Conservation (phyloP, 2,329 filamentous ascomycete species). For the Colletotrichum cuscutae region DNA sequence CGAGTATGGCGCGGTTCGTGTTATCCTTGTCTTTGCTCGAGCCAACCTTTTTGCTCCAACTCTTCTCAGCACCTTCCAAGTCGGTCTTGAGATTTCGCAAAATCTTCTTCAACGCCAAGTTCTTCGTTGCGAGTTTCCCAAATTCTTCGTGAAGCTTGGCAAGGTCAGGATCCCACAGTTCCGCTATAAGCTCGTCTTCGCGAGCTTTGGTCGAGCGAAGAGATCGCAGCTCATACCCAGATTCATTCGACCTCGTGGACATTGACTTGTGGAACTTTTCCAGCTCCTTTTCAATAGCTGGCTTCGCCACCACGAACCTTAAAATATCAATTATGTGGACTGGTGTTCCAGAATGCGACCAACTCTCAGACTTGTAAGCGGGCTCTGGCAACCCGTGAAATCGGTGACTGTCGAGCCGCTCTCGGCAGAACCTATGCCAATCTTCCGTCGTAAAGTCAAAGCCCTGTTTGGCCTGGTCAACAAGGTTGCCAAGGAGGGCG, state of each 20-base stretch:
- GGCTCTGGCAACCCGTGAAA: constrained; percentile 44
- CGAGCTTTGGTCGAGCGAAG: background rate
- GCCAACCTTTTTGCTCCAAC: constrained; percentile 44
- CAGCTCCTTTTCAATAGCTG: constrained; percentile 51
- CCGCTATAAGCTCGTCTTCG: constrained; percentile 2
- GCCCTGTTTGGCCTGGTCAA: constrained; percentile 69
- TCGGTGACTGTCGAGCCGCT: constrained; percentile 36
- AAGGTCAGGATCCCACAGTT: constrained; percentile 51
- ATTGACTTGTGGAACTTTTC: constrained; percentile 43
- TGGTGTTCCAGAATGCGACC: constrained; percentile 38
- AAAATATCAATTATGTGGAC: constrained; percentile 71
- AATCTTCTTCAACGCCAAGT: constrained; percentile 43
- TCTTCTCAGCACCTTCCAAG: constrained; percentile 41
- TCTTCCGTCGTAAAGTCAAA: constrained; percentile 56
- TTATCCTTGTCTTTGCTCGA: constrained; percentile 31
- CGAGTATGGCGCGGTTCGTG: constrained; percentile 43
- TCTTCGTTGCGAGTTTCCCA: constrained; percentile 42
- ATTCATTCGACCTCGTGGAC: background rate
- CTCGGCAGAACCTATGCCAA: constrained; percentile 50
- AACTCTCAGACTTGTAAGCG: constrained; percentile 54
- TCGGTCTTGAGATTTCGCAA: constrained; percentile 46
- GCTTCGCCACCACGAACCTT: constrained; percentile 63
- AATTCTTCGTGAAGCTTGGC: constrained; percentile 46
- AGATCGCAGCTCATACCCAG: background rate
- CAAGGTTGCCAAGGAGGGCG: constrained; percentile 61